Conservation (phyloP, 495 filamentous ascomycete genomes). For the Ascobolus immersus region DNA sequence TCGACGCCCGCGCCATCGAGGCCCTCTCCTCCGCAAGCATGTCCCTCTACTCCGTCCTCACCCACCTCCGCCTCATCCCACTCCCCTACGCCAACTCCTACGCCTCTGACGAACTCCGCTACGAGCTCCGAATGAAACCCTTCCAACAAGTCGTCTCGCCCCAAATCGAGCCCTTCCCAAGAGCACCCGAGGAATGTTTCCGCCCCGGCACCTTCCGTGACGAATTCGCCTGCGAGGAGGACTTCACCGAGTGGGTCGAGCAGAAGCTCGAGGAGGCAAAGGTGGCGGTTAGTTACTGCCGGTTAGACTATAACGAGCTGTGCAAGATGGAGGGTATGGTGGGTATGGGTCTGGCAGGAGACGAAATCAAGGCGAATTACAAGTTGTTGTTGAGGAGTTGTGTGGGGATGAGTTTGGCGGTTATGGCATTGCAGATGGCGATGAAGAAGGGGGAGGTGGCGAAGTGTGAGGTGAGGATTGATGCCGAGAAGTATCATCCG, state of each 20-base stretch:
- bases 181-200: conserved; percentile 25
- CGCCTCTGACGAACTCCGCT: conserved; percentile 40
- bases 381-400: too few relatives aligned
- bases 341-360: too few relatives aligned
- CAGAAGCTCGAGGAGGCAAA: too few relatives aligned
- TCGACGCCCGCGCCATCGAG: conserved; percentile 42
- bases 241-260: neutral
- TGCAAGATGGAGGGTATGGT: too few relatives aligned
- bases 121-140: conserved; percentile 76
- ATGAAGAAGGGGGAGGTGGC: conserved; percentile 11
- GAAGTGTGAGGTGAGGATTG: conserved; percentile 11
- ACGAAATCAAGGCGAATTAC: too few relatives aligned
- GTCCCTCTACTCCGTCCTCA: neutral
- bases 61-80: conserved; percentile 11
- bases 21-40: conserved; percentile 37
- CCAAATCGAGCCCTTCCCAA: conserved; percentile 41
- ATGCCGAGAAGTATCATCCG: conserved; percentile 11
- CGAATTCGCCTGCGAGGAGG: neutral
- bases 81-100: conserved; percentile 42
- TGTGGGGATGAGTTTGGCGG: too few relatives aligned
- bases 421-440: too few relatives aligned
- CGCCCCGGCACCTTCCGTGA: conserved; percentile 12
- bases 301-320: too few relatives aligned
- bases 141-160: conserved; percentile 44
- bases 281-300: too few relatives aligned